Base-by-base conservation (phyloP, 139 green algal genomes). In the Chlorella sp. region DNA sequence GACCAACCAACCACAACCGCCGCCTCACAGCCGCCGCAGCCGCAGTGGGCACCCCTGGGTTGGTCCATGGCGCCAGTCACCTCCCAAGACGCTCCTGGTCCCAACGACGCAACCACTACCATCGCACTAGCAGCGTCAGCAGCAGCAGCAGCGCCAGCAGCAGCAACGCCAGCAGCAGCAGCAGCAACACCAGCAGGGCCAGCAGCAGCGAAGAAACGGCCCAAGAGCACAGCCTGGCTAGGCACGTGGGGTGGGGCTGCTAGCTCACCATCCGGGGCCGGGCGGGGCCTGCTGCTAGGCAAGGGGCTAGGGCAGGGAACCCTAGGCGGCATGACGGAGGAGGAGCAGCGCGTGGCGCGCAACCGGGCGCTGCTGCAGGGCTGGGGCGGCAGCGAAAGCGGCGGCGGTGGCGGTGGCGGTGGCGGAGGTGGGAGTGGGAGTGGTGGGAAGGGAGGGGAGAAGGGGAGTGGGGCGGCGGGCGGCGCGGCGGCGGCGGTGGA, bases 111-210 rank as follows among this genome's bases (percentile, higher is more conserved):
- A n/a, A n/a, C n/a, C n/a, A n/a, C n/a, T n/a, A n/a, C n/a, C n/a
- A n/a, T n/a, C n/a, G n/a, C n/a, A n/a, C n/a, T n/a, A n/a, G n/a
- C 61, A 34, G n/a, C 61, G 3, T 20, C 3, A 35, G 3, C 61
- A 34, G 23, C 61, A 26, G 29, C 61, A 35, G 29, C 61, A 35
- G 23, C 2, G 60, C 35, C 26, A 71, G 60, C 62, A 64, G 60
- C 33, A 49, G 72, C 31, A 5, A 67, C 5, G 3, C 4, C 24
- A 64, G 67, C 27, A 59, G 72, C 72, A 67, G 72, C 32, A 67
- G 32, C 29, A 30, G 35, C 30, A 71, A 3, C 62, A 71, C 23
- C n/a, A 50, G 17, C 50, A 36, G n/a, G n/a, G 49, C 0, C 0
- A 55, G 42, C 42, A 55, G 42, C 17, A 17, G 10, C 10, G 10